A percentile compares a stretch with the other conserved stretches of the same genome.
phyloP scores from a whole-genome alignment of 169 alveolate genomes.

The Perkinsus olseni region DNA sequence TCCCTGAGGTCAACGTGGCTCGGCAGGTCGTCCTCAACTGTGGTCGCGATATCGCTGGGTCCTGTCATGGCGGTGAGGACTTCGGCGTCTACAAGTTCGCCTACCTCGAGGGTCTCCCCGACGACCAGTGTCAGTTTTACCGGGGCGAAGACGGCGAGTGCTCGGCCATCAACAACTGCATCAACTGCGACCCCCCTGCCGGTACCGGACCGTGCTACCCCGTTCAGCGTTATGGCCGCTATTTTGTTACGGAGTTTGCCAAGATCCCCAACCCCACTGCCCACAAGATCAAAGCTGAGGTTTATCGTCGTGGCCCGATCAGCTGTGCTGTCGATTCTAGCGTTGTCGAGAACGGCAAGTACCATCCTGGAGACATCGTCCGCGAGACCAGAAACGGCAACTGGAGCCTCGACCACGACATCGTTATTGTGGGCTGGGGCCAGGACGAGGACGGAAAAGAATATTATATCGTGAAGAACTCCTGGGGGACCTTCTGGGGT shows the following conservation, averaged over 20 bases:
- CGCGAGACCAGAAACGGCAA: slow-evolving; percentile 21
- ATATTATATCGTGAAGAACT: slow-evolving; percentile 60
- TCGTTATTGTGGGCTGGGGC: slow-evolving; percentile 71
- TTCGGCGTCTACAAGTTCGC: slow-evolving; percentile 54
- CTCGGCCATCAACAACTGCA: slow-evolving; percentile 40
- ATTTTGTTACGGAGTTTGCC: slow-evolving; percentile 42
- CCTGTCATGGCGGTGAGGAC: slow-evolving; percentile 68
- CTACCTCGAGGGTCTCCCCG: slow-evolving; percentile 48
- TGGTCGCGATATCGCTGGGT: slow-evolving; percentile 60
- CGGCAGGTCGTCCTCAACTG: slow-evolving; percentile 62
- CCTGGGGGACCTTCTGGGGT: slow-evolving; percentile 79
- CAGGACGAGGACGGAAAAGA: neutral
- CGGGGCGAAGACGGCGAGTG: slow-evolving; percentile 42
- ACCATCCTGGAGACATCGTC: neutral
- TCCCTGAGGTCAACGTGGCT: slow-evolving; percentile 43
- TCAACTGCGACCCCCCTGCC: slow-evolving; percentile 26
- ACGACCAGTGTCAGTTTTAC: slow-evolving; percentile 52
- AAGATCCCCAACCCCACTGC: neutral
- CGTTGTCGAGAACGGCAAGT: neutral
- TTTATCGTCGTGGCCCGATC: slow-evolving; percentile 56
- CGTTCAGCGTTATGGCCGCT: slow-evolving; percentile 5
- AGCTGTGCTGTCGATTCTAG: slow-evolving; percentile 54
- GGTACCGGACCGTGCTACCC: neutral
- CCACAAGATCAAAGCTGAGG: slow-evolving; percentile 53
- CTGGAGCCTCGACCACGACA: slow-evolving; percentile 48